Conservation (phyloP, 2,329 filamentous ascomycete genomes). For the Trichophyton verrucosum region DNA sequence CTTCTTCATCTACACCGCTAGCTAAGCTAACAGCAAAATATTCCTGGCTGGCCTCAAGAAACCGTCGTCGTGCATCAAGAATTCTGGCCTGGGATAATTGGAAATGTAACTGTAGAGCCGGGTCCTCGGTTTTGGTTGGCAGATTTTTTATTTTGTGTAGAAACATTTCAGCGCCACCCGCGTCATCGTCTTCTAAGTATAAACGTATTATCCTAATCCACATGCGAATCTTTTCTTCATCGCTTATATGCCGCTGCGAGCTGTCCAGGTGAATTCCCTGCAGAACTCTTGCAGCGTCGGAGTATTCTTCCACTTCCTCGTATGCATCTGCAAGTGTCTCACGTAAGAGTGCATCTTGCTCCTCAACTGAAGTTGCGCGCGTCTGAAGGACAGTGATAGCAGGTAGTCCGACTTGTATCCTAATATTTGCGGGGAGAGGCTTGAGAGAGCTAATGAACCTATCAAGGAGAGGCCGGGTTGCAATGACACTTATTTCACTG, state of each 20-base stretch:
- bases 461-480: slow-evolving; percentile 57
- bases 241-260: slow-evolving; percentile 70
- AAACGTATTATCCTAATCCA: slow-evolving; percentile 93
- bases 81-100: slow-evolving; percentile 86
- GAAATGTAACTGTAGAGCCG: slow-evolving; percentile 69
- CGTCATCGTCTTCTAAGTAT: slow-evolving; percentile 88
- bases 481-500: slow-evolving; percentile 62
- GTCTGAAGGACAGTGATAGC: slow-evolving; percentile 56
- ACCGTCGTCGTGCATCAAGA: slow-evolving; percentile 77
- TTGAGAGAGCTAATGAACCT: slow-evolving; percentile 54
- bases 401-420: slow-evolving; percentile 63
- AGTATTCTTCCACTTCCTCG: slow-evolving; percentile 70
- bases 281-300: slow-evolving; percentile 62
- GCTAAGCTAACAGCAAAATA: slow-evolving; percentile 82
- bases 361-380: slow-evolving; percentile 63
- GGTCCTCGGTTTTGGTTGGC: slow-evolving; percentile 54
- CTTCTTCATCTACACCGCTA: slow-evolving; percentile 66
- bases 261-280: slow-evolving; percentile 79
- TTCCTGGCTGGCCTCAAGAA: slow-evolving; percentile 72
- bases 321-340: slow-evolving; percentile 72
- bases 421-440: slow-evolving; percentile 44
- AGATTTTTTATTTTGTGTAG: slow-evolving; percentile 93
- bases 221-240: slow-evolving; percentile 67
- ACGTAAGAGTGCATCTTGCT: slow-evolving; percentile 66
- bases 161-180: slow-evolving; percentile 69